Conservation (phyloP, 1,284 basidiomycete genomes). For the Microstroma glucosiphilum region DNA sequence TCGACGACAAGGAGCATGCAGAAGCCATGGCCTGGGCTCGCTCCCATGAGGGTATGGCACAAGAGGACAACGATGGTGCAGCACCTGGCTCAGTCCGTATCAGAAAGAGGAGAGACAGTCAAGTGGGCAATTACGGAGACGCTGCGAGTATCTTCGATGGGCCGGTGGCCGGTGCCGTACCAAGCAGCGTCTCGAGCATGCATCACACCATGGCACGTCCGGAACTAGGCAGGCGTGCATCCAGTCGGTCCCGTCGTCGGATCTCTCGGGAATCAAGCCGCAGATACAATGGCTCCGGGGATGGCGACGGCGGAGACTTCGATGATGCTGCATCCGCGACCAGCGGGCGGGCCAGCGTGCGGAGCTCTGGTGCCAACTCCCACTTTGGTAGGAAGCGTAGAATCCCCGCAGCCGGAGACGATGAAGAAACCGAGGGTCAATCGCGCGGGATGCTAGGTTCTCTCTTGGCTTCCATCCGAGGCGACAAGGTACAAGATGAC, state of each 20-base stretch:
- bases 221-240: conserved; percentile 29
- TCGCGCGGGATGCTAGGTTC: conserved; percentile 41
- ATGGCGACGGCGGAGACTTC: conserved; percentile 17
- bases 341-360: conserved; percentile 13
- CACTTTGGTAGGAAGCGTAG: conserved; percentile 26
- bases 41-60: conserved; percentile 15
- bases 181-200: conserved; percentile 40
- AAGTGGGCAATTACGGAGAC: conserved; percentile 47
- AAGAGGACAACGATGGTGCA: neutral
- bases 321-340: conserved; percentile 21
- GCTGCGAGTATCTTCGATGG: conserved; percentile 46
- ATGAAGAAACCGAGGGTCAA: conserved; percentile 16
- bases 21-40: conserved; percentile 40
- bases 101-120: conserved; percentile 39
- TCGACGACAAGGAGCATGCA: conserved; percentile 40
- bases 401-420: conserved; percentile 20
- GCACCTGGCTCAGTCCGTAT: conserved; percentile 13
- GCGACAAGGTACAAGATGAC: conserved; percentile 25
- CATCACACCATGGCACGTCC: conserved; percentile 29
- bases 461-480: conserved; percentile 39
- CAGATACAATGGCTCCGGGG: conserved; percentile 22
- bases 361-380: conserved; percentile 25
- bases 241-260: conserved; percentile 31
- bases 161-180: conserved; percentile 43
- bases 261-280: conserved; percentile 36